Evolutionary conservation across 257 asterid genomes (phyloP).

Genomic region (Fraxinus quadrangulata): DNA sequence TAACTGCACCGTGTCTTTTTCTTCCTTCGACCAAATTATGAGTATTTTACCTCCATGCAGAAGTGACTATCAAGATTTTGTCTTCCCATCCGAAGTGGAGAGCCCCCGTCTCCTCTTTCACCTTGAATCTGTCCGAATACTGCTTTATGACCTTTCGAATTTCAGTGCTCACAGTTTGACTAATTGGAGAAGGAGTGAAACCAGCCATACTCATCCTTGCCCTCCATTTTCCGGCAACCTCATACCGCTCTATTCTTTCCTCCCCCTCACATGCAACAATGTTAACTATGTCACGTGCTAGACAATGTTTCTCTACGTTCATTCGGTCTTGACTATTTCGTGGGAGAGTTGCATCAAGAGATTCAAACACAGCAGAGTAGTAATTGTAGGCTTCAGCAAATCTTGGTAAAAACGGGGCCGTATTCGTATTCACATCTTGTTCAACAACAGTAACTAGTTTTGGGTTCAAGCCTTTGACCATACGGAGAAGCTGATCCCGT

Average conservation of each 20-base stretch:
- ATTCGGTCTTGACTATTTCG: slow-evolving; percentile 79
- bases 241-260: slow-evolving; percentile 88
- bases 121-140: slow-evolving; percentile 71
- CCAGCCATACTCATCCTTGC: slow-evolving; percentile 99
- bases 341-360: slow-evolving; percentile 79
- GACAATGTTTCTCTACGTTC: slow-evolving; percentile 86
- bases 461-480: slow-evolving; percentile 81
- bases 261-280: slow-evolving; percentile 90
- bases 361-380: slow-evolving; percentile 76
- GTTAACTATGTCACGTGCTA: slow-evolving; percentile 88
- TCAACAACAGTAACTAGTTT: slow-evolving; percentile 86
- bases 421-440: slow-evolving; percentile 88
- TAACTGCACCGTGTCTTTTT: neutral
- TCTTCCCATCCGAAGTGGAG: slow-evolving; percentile 96
- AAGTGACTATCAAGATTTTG: slow-evolving; percentile 68
- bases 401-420: slow-evolving; percentile 77
- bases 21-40: neutral
- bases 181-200: slow-evolving; percentile 59
- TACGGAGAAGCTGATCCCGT: slow-evolving; percentile 84
- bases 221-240: slow-evolving; percentile 95
- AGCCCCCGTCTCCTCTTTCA: slow-evolving; percentile 66
- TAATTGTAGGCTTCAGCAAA: slow-evolving; percentile 76
- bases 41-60: slow-evolving; percentile 68
- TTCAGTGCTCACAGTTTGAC: slow-evolving; percentile 58
- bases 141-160: slow-evolving; percentile 56